These are phyloP conservation scores for Ajuga chamaepitys DNA, from an alignment of 257 asterid species.

Conservation along the genomic window DNA sequence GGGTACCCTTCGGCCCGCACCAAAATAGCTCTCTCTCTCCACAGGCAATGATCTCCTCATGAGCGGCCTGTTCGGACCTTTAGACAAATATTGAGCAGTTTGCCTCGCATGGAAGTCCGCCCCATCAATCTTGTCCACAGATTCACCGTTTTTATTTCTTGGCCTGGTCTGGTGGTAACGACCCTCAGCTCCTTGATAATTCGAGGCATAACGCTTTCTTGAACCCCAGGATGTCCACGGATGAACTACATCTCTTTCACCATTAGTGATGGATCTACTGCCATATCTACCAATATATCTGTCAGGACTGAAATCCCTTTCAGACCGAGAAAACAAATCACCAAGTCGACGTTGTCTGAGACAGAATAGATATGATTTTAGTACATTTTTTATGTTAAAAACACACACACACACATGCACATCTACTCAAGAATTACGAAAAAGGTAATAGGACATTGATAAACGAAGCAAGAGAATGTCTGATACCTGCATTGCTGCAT, in stretches of 20 bases:
- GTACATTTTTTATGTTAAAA: neutral
- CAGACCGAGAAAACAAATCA: conserved; percentile 36
- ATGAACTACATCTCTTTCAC: conserved; percentile 39
- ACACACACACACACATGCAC: no score
- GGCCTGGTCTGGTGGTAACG: conserved; percentile 39
- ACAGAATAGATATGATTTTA: neutral
- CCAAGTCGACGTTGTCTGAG: conserved; percentile 35
- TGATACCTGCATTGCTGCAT: conserved; percentile 45
- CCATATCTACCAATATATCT: conserved; percentile 39
- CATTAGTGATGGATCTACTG: conserved; percentile 28
- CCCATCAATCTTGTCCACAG: conserved; percentile 35
- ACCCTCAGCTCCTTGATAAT: conserved; percentile 36
- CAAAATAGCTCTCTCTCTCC: conserved; percentile 44
- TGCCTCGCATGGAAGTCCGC: conserved; percentile 37
- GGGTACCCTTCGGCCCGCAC: conserved; percentile 33
- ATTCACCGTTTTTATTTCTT: conserved; percentile 27
- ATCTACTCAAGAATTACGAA: neutral
- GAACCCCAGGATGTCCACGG: conserved; percentile 48
- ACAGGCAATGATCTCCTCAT: conserved; percentile 49
- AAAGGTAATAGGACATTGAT: neutral
- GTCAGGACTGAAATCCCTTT: conserved; percentile 43
- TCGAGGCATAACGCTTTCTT: conserved; percentile 36
- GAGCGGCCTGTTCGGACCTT: conserved; percentile 36
- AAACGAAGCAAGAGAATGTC: neutral
- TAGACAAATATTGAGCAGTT: conserved; percentile 30